A percentile compares a stretch with the other conserved stretches of the same genome.
Conservation (phyloP, 2,329 filamentous ascomycete genomes). For the Amphichorda felina region DNA sequence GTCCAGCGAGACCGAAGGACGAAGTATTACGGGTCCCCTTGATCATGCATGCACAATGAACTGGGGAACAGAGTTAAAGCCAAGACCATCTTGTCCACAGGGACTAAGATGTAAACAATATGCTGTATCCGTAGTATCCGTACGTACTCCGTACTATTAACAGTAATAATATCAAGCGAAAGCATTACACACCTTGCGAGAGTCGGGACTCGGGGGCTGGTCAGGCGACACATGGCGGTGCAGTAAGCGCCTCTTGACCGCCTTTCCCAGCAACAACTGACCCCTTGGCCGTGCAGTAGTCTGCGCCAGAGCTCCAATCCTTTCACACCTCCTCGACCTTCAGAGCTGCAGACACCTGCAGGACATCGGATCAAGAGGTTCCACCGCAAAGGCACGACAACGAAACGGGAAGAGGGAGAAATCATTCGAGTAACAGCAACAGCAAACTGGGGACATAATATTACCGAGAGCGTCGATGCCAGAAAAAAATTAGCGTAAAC, state of each 20-base stretch:
- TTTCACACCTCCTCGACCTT: too few species aligned
- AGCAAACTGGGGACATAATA: background rate
- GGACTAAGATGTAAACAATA: too few species aligned
- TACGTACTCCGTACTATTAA: too few species aligned
- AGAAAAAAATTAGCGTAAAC: background rate
- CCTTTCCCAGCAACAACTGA: slow-evolving; percentile 1
- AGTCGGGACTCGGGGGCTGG: background rate
- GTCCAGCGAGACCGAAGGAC: too few species aligned
- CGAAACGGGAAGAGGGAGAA: slow-evolving; percentile 1
- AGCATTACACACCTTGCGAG: too few species aligned
- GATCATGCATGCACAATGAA: too few species aligned
- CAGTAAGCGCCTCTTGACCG: slow-evolving; percentile 1
- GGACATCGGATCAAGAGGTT: background rate
- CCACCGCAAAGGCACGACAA: background rate
- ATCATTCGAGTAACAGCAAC: background rate
- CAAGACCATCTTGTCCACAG: too few species aligned
- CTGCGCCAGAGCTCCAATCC: background rate
- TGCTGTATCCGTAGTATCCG: too few species aligned
- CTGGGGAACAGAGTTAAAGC: too few species aligned
- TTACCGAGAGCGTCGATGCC: background rate
- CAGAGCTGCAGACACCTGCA: background rate
- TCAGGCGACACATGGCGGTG: background rate
- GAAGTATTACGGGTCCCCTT: too few species aligned
- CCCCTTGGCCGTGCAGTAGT: slow-evolving; percentile 3
- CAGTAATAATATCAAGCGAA: too few species aligned